These are phyloP conservation scores for Neoboletus brunneissimus DNA, from an alignment of 768 basidiomycete species.

Conservation along the genomic window DNA sequence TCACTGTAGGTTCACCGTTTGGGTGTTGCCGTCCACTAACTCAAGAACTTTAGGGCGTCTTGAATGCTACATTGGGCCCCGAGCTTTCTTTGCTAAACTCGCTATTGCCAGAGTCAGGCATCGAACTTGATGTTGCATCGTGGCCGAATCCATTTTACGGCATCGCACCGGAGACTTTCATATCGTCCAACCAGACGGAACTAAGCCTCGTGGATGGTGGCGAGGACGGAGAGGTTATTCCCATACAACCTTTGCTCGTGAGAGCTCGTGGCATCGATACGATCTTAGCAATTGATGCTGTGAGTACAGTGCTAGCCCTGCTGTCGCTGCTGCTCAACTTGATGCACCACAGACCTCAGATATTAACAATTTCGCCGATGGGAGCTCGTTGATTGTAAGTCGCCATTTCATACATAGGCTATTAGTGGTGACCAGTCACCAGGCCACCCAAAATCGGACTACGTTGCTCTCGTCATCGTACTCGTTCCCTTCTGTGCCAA, in stretches of 20 bases:
- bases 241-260: conserved; percentile 50
- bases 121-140: conserved; percentile 31
- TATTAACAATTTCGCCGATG: conserved; percentile 19
- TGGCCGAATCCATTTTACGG: conserved; percentile 41
- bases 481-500: conserved; percentile 34
- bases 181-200: conserved; percentile 31
- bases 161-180: conserved; percentile 33
- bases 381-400: conserved; percentile 28
- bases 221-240: conserved; percentile 42
- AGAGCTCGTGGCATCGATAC: conserved; percentile 45
- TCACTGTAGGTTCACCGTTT: conserved; percentile 20
- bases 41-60: conserved; percentile 5
- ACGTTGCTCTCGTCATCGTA: conserved; percentile 34
- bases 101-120: conserved; percentile 23
- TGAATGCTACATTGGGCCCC: conserved; percentile 13
- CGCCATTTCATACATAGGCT: not conserved
- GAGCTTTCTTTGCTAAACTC: conserved; percentile 15
- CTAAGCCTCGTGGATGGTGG: conserved; percentile 42
- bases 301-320: conserved; percentile 6
- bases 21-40: not conserved
- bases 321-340: not conserved
- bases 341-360: conserved; percentile 13
- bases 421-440: not conserved
- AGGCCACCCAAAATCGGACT: conserved; percentile 39
- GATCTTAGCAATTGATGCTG: conserved; percentile 49